These are phyloP conservation scores for Rubia balearica DNA, from an alignment of 305 asterid species.

Conservation along the genomic window DNA sequence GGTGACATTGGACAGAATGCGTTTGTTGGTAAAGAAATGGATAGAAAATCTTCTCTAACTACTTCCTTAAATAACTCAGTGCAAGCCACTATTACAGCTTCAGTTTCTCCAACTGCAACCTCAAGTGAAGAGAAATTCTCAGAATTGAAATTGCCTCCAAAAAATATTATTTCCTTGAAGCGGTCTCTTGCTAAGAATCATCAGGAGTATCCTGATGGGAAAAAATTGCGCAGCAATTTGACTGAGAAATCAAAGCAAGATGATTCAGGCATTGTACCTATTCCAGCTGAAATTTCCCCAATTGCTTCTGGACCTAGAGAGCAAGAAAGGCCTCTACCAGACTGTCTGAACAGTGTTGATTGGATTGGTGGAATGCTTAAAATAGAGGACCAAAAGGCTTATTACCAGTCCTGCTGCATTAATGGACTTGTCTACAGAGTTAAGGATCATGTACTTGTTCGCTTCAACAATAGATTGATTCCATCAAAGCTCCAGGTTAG, in stretches of 20 bases:
- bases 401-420: conserved; percentile 58
- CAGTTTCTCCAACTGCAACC: conserved; percentile 34
- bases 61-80: conserved; percentile 27
- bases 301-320: conserved; percentile 28
- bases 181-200: conserved; percentile 35
- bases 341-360: conserved; percentile 37
- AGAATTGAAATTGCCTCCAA: conserved; percentile 29
- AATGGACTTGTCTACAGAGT: conserved; percentile 54
- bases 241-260: conserved; percentile 26
- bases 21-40: conserved; percentile 30
- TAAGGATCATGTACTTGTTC: conserved; percentile 59
- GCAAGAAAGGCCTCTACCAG: conserved; percentile 32
- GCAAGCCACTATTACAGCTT: conserved; percentile 27
- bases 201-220: conserved; percentile 36
- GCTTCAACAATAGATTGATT: conserved; percentile 41
- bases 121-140: conserved; percentile 27
- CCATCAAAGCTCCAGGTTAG: conserved; percentile 87
- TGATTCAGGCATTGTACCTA: conserved; percentile 34
- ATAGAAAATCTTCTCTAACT: conserved; percentile 34
- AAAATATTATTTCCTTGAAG: conserved; percentile 29
- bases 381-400: conserved; percentile 51
- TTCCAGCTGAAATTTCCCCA: conserved; percentile 34
- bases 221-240: conserved; percentile 26
- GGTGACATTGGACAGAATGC: conserved; percentile 32
- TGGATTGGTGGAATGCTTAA: conserved; percentile 64